Base-by-base conservation (phyloP, 148 eudicot species). In the Pharnaceum exiguum region DNA sequence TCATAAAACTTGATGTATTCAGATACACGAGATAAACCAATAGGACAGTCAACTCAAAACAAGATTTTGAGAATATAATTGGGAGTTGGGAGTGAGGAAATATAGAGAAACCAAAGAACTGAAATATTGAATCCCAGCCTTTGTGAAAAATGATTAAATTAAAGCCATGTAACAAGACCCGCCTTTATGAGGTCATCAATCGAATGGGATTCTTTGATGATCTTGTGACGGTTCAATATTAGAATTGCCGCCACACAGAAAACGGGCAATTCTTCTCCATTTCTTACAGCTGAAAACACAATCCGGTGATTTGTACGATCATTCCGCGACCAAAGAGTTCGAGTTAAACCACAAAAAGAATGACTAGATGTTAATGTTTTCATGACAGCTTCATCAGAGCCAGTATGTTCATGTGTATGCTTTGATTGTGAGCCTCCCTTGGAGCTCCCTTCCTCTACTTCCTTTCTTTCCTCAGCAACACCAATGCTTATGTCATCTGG, bases 141-240 rank as follows among this genome's bases (percentile, higher is more conserved):
- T 43, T 10, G 39, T 28, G 19, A 11, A 9, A 63, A 48, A 24
- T 21, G 46, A 11, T 12, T 45, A 47, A 46, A 1, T 19, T 28
- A 38, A 16, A 26, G 36, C 44, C 24, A 51, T 68, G 36, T 38
- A 45, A 59, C 39, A 40, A 25, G 11, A 71, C 71, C 18, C 69
- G 80, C 98, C 98, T 93, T 93, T 63, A 93, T 93, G 46, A 93
- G 75, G 77, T 93, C 98, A 69, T 93, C 98, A 44, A 93, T 80
- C 51, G 98, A 93, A 69, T 39, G 85, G 24, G 98, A 85, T 70
- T 83, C 88, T 74, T 75, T 83, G 63, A 83, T 76, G 66, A 93
- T 74, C 62, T 85, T 93, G 25, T 88, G 84, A 35, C 95, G 94
- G 63, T 93, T 93, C 58, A 78, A 65, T 46, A 88, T 71, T 16